Evolutionary conservation across 768 basidiomycete species (phyloP).

Genomic region (Suillus bovinus): DNA sequence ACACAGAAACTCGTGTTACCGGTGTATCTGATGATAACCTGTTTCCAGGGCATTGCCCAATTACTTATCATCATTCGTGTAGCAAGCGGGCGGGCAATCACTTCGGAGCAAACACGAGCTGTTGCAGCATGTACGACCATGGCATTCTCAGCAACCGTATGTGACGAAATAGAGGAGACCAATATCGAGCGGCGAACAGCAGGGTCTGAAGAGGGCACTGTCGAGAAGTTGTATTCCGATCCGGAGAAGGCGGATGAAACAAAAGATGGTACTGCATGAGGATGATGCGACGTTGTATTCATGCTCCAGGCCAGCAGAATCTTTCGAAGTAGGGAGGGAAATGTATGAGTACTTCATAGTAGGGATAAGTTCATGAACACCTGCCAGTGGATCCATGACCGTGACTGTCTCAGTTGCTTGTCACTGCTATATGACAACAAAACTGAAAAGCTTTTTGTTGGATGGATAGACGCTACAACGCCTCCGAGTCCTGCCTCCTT

Average conservation of each 20-base stretch:
- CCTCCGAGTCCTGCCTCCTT: no score
- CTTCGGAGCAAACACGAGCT: neutral
- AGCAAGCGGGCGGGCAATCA: slow-evolving; percentile 28
- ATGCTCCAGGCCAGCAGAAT: neutral
- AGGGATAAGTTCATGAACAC: neutral
- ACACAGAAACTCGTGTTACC: neutral
- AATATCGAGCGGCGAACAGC: neutral
- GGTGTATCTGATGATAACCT: neutral
- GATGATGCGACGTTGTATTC: neutral
- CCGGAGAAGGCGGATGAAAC: neutral
- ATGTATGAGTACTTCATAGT: neutral
- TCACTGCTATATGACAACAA: neutral
- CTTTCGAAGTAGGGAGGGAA: neutral
- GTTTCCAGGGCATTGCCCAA: slow-evolving; percentile 33
- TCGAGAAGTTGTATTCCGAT: neutral
- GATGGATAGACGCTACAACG: neutral
- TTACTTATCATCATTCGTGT: slow-evolving; percentile 38
- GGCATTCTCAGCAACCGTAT: slow-evolving; percentile 1
- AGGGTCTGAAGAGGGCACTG: neutral
- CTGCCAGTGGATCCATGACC: no score
- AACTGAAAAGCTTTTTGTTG: neutral
- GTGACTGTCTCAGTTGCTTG: neutral
- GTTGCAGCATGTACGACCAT: neutral
- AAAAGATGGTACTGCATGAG: neutral
- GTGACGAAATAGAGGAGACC: neutral